Evolutionary conservation across 1,284 basidiomycete genomes (phyloP).

Genomic region (Tremellales sp.): DNA sequence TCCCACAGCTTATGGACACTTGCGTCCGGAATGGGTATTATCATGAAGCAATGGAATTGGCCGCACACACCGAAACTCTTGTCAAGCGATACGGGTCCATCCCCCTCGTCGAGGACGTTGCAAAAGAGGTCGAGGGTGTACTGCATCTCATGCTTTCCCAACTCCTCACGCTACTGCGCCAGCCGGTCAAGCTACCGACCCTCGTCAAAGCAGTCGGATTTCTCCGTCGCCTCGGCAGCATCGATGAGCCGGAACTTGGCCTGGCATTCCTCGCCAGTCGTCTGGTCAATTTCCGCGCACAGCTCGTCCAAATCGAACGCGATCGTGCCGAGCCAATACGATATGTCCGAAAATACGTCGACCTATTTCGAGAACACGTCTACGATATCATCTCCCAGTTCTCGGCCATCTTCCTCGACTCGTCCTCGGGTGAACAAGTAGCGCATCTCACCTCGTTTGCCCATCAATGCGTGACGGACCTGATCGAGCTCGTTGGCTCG

Average conservation of each 20-base stretch:
- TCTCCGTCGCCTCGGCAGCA: slow-evolving; percentile 68
- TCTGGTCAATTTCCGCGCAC: slow-evolving; percentile 54
- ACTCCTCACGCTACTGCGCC: slow-evolving; percentile 72
- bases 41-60: slow-evolving; percentile 79
- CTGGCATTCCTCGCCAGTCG: slow-evolving; percentile 66
- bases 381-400: slow-evolving; percentile 89
- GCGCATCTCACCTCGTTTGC: slow-evolving; percentile 60
- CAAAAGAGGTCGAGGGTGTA: slow-evolving; percentile 69
- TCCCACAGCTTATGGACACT: slow-evolving; percentile 83
- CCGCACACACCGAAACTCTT: slow-evolving; percentile 60
- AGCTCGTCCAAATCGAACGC: slow-evolving; percentile 46
- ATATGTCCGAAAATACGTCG: slow-evolving; percentile 81
- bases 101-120: slow-evolving; percentile 56
- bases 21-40: slow-evolving; percentile 89
- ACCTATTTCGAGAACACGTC: slow-evolving; percentile 85
- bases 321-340: slow-evolving; percentile 63
- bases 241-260: slow-evolving; percentile 62
- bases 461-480: slow-evolving; percentile 54
- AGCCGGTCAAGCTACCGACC: slow-evolving; percentile 80
- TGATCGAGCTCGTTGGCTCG: slow-evolving; percentile 51
- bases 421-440: slow-evolving; percentile 11
- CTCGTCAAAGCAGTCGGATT: slow-evolving; percentile 84
- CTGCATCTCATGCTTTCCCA: slow-evolving; percentile 54
- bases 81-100: slow-evolving; percentile 50
- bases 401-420: slow-evolving; percentile 69